Conservation (phyloP, 805 yeast species). For the Teunomyces gatunensis region DNA sequence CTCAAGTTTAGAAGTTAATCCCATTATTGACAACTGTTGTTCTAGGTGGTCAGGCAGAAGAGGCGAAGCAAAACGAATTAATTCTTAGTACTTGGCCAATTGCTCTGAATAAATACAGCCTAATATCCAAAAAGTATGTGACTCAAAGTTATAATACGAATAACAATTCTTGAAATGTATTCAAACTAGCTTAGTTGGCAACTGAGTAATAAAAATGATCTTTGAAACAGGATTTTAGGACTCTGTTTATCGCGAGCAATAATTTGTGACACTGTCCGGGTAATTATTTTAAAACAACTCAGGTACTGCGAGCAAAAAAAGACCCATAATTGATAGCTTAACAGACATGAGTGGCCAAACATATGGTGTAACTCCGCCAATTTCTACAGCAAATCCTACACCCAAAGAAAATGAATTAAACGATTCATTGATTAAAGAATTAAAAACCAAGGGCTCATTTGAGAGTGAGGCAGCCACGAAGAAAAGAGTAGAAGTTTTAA, state of each 20-base stretch:
- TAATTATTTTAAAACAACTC: background rate
- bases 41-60: background rate
- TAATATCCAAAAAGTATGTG: background rate
- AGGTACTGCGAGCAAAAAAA: background rate
- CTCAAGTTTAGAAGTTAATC: slow-evolving; percentile 27
- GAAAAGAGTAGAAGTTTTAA: slow-evolving; percentile 73
- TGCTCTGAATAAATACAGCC: background rate
- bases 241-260: background rate
- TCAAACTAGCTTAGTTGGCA: background rate
- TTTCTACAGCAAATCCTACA: slow-evolving; percentile 82
- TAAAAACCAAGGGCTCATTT: slow-evolving; percentile 81
- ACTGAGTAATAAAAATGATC: background rate
- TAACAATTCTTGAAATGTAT: background rate
- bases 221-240: background rate
- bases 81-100: background rate
- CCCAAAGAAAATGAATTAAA: slow-evolving; percentile 74
- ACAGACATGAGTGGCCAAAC: slow-evolving; percentile 17
- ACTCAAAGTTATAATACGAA: background rate
- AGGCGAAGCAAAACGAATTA: background rate
- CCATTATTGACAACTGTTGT: slow-evolving; percentile 17
- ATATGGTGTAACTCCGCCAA: slow-evolving; percentile 79
- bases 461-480: slow-evolving; percentile 83
- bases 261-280: background rate
- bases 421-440: slow-evolving; percentile 71
- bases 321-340: background rate